phyloP scores from a whole-genome alignment of 2,329 filamentous ascomycete genomes.

The Apiospora pterosperma region DNA sequence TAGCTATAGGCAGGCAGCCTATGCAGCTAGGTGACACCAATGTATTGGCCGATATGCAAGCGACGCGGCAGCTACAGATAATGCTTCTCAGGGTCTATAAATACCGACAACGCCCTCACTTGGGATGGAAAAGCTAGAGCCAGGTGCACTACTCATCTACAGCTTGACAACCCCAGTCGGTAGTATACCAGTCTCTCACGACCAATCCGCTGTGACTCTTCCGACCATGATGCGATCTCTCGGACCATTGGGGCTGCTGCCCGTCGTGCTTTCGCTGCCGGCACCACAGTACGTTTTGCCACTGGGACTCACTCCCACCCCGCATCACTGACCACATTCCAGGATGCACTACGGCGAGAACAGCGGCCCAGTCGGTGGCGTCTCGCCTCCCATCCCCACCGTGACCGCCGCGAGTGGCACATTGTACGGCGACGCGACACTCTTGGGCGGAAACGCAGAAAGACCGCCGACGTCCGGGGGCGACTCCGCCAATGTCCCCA shows the following conservation, averaged over 20 bases:
- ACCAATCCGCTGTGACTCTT: not conserved
- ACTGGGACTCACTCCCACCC: not conserved
- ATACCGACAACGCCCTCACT: not conserved
- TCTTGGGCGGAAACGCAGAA: conserved; percentile 37
- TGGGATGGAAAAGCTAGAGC: not conserved
- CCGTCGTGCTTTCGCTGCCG: conserved; percentile 5
- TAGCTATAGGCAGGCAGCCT: not conserved
- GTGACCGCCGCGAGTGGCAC: conserved; percentile 35
- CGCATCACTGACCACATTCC: not conserved
- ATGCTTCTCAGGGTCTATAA: too few species aligned
- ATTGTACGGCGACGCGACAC: conserved; percentile 34
- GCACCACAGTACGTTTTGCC: conserved; percentile 8
- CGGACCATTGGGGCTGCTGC: conserved; percentile 8
- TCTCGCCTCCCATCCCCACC: conserved; percentile 34
- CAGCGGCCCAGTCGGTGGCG: conserved; percentile 36
- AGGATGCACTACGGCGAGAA: conserved; percentile 42
- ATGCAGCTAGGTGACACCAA: not conserved
- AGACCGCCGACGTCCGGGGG: conserved; percentile 33
- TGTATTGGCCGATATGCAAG: not conserved
- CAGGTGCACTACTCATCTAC: not conserved
- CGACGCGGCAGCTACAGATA: not conserved
- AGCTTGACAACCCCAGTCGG: not conserved
- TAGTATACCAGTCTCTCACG: not conserved
- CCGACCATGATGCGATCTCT: not conserved
- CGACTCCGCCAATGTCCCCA: conserved; percentile 34